Percentiles rank a stretch among this genome's conserved stretches.
Conservation (phyloP, 495 filamentous ascomycete species). For the Penicillium paradoxum region DNA sequence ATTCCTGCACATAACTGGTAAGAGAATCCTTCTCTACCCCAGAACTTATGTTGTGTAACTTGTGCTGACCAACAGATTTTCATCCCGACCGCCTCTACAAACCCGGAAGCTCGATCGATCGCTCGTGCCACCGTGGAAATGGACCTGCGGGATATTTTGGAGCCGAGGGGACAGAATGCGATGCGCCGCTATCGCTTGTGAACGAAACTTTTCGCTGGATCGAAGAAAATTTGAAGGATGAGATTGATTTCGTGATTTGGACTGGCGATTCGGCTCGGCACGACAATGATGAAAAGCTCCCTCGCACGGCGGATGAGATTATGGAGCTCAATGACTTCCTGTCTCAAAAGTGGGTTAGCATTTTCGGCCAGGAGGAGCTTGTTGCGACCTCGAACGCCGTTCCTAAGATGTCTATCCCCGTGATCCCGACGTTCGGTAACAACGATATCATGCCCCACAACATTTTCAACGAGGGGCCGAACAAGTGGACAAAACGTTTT, state of each 20-base stretch:
- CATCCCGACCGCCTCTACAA: conserved; percentile 88
- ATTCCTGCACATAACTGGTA: conserved; percentile 96
- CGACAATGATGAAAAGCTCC: conserved; percentile 83
- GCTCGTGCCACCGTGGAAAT: conserved; percentile 68
- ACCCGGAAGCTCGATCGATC: conserved; percentile 63
- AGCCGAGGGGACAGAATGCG: conserved; percentile 81
- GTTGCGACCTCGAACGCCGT: conserved; percentile 33
- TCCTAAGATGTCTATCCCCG: conserved; percentile 64
- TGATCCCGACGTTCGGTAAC: conserved; percentile 89
- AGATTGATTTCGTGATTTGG: conserved; percentile 95
- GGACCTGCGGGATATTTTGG: conserved; percentile 79
- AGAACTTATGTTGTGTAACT: not conserved
- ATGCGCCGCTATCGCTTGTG: conserved; percentile 72
- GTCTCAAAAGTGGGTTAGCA: conserved; percentile 66
- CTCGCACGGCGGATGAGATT: conserved; percentile 69
- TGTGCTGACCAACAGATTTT: conserved; percentile 54
- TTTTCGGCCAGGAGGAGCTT: conserved; percentile 56
- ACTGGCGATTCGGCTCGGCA: conserved; percentile 95
- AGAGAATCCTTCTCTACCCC: conserved; percentile 5
- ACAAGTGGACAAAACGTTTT: conserved; percentile 72
- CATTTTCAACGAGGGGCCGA: conserved; percentile 80
- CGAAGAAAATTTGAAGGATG: conserved; percentile 70
- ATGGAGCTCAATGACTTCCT: conserved; percentile 68
- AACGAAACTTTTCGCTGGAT: conserved; percentile 94
- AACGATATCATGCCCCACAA: conserved; percentile 98